Conservation (phyloP, 805 yeast species). For the Clavispora phyllophila region DNA sequence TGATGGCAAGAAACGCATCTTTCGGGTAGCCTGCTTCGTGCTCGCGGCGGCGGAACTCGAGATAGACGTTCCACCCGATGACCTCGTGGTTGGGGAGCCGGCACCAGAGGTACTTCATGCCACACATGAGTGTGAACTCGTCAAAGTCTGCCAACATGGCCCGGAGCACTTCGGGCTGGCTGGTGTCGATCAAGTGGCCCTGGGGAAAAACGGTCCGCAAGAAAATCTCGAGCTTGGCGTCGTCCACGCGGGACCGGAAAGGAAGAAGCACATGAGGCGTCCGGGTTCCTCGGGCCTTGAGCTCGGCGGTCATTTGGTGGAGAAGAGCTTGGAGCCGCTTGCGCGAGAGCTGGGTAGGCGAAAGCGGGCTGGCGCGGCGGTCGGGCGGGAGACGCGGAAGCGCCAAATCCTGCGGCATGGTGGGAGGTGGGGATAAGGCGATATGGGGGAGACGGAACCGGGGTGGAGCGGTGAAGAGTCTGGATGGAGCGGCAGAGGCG, state of each 20-base stretch:
- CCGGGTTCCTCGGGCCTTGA: slow-evolving; percentile 55
- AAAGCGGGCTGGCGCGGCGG: slow-evolving; percentile 7
- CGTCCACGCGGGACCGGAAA: slow-evolving; percentile 65
- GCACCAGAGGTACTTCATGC: slow-evolving; percentile 82
- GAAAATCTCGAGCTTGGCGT: slow-evolving; percentile 52
- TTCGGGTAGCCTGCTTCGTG: slow-evolving; percentile 61
- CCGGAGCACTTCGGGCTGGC: slow-evolving; percentile 32
- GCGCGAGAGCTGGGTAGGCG: slow-evolving; percentile 46
- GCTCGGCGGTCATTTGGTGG: slow-evolving; percentile 65
- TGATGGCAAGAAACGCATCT: slow-evolving; percentile 69
- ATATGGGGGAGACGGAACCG: too few species aligned
- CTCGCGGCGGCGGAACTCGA: slow-evolving; percentile 62
- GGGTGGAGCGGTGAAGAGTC: neutral
- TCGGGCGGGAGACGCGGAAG: slow-evolving; percentile 8
- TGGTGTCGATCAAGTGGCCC: slow-evolving; percentile 39
- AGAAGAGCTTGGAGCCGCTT: slow-evolving; percentile 63
- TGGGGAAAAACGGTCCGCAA: slow-evolving; percentile 54
- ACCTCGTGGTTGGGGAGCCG: slow-evolving; percentile 74
- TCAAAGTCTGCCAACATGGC: slow-evolving; percentile 48
- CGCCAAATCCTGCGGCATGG: slow-evolving; percentile 1
- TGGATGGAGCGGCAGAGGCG: neutral
- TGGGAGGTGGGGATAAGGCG: too few species aligned
- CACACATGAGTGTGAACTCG: slow-evolving; percentile 66
- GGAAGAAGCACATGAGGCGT: slow-evolving; percentile 75
- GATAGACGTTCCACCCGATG: slow-evolving; percentile 82